Percentiles rank a stretch among this genome's conserved stretches.
phyloP scores from a whole-genome alignment of 345 rosid species.

The Hibiscus tridactylites region DNA sequence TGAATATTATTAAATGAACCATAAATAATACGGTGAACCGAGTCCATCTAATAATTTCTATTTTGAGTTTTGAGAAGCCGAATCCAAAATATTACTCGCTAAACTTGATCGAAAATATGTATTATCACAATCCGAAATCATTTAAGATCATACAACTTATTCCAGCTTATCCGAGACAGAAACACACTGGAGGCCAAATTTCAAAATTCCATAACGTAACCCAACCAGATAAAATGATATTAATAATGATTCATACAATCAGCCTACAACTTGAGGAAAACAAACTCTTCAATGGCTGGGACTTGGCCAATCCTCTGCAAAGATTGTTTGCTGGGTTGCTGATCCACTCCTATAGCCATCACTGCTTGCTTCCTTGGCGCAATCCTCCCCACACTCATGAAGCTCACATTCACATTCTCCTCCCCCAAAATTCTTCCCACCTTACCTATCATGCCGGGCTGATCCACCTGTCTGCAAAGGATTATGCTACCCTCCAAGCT shows the following conservation, averaged over 20 bases:
- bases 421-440: conserved; percentile 66
- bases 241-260: not conserved
- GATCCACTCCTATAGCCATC: not conserved
- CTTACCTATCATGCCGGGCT: conserved; percentile 68
- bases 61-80: no score
- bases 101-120: no score
- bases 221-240: not conserved
- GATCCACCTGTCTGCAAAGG: conserved; percentile 75
- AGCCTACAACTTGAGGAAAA: not conserved
- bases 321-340: not conserved
- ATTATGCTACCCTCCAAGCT: conserved; percentile 75
- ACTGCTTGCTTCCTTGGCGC: not conserved
- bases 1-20: no score
- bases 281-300: not conserved
- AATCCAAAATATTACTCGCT: no score
- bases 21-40: no score
- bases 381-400: conserved; percentile 43
- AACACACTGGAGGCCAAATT: not conserved
- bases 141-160: not conserved
- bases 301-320: not conserved
- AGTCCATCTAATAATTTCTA: no score
- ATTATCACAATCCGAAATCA: not conserved
- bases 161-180: not conserved
- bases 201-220: not conserved
- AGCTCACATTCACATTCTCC: conserved; percentile 52